Evolutionary conservation across 148 eudicot species (phyloP).

Genomic region (Polygonum maritimum): DNA sequence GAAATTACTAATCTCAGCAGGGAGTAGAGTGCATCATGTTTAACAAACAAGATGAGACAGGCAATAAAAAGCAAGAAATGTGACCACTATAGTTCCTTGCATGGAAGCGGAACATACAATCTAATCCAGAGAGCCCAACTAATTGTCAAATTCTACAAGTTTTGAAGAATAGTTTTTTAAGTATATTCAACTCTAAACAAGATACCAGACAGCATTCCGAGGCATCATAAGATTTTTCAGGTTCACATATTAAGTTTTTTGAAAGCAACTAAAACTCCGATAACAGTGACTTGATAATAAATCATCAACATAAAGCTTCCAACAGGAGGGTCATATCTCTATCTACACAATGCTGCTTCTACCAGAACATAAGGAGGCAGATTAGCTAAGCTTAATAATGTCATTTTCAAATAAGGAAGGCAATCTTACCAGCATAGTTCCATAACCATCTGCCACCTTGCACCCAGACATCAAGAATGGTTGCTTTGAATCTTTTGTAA

Average conservation of each 20-base stretch:
- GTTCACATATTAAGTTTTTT: not conserved
- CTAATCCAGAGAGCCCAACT: not conserved
- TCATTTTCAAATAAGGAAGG: not conserved
- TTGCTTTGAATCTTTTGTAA: constrained; percentile 49
- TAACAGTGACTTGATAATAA: not conserved
- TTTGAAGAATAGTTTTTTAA: not conserved
- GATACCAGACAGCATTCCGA: not conserved
- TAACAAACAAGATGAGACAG: not conserved
- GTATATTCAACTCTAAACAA: not conserved
- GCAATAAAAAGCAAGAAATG: too few species aligned
- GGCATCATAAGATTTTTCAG: not conserved
- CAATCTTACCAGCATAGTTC: constrained; percentile 75
- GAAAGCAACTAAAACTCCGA: not conserved
- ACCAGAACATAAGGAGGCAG: not conserved
- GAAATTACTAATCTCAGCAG: not conserved
- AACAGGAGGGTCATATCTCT: not conserved
- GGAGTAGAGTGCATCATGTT: not conserved
- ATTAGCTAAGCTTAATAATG: not conserved
- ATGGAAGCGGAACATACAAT: not conserved
- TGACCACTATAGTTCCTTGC: not conserved
- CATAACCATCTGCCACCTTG: constrained; percentile 94
- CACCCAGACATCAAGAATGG: constrained; percentile 97
- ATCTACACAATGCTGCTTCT: not conserved
- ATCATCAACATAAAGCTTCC: not conserved
- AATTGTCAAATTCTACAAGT: not conserved